These are phyloP conservation scores for Gossypium rotundifolium DNA, from an alignment of 345 rosid species.

Conservation along the genomic window DNA sequence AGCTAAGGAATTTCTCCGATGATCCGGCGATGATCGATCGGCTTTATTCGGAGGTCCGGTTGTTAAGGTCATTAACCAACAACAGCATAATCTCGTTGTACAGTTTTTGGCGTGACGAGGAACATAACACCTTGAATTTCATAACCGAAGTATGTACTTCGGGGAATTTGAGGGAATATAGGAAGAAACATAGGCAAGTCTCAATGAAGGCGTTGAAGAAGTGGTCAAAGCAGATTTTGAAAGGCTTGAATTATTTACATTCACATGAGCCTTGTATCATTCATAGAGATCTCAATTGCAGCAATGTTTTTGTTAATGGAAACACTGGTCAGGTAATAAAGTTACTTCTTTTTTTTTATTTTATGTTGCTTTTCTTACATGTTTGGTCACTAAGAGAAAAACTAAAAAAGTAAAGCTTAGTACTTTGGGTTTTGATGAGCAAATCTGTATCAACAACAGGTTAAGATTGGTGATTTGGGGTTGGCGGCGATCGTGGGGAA, in stretches of 20 bases:
- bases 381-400: conserved; percentile 8
- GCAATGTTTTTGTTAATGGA: conserved; percentile 84
- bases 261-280: conserved; percentile 78
- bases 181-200: conserved; percentile 75
- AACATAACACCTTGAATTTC: conserved; percentile 52
- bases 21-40: conserved; percentile 63
- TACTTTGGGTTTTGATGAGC: not conserved
- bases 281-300: conserved; percentile 87
- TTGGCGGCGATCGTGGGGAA: conserved; percentile 72
- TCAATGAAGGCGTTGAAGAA: conserved; percentile 79
- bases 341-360: not conserved
- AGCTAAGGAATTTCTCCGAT: conserved; percentile 43
- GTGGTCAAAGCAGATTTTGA: conserved; percentile 82
- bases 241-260: conserved; percentile 71
- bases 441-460: conserved; percentile 25
- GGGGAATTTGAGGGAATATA: conserved; percentile 70
- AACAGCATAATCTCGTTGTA: conserved; percentile 55
- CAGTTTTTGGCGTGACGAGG: conserved; percentile 58
- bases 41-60: conserved; percentile 64
- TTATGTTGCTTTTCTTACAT: not conserved
- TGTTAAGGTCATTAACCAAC: conserved; percentile 42
- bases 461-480: conserved; percentile 89
- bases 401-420: not conserved
- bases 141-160: conserved; percentile 92
- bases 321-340: conserved; percentile 64